phyloP scores from a whole-genome alignment of 345 rosid genomes.

The Streptanthus diversifolius region DNA sequence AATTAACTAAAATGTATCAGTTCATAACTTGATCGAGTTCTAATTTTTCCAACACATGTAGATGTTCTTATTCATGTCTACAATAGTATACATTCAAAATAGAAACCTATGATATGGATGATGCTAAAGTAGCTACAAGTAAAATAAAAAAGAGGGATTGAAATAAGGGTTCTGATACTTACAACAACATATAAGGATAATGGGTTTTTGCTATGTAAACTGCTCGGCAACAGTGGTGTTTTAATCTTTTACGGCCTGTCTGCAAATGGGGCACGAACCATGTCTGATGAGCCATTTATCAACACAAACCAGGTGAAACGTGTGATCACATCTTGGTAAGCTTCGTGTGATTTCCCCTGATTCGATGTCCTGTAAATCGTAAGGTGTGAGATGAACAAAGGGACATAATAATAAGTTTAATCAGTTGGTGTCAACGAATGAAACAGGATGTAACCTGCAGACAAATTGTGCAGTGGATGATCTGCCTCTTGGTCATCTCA shows the following conservation, averaged over 20 bases:
- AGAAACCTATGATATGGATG: constrained; percentile 5
- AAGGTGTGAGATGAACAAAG: constrained; percentile 5
- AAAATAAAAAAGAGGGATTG: neutral
- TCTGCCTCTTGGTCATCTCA: constrained; percentile 45
- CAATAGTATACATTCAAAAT: constrained; percentile 22
- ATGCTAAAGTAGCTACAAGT: neutral
- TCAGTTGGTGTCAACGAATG: neutral
- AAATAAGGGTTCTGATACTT: constrained; percentile 1
- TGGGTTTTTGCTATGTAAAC: constrained; percentile 23
- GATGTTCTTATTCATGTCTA: constrained; percentile 16
- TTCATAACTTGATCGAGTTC: constrained; percentile 10
- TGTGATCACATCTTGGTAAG: constrained; percentile 66
- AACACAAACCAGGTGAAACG: constrained; percentile 74
- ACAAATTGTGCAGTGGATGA: constrained; percentile 64
- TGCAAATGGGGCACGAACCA: constrained; percentile 75
- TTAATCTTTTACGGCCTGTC: constrained; percentile 48
- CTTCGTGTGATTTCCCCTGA: constrained; percentile 62
- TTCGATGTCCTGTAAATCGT: constrained; percentile 47
- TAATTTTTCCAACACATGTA: constrained; percentile 1
- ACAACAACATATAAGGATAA: constrained; percentile 19
- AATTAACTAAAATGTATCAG: neutral
- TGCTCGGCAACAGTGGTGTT: neutral
- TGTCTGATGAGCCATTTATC: constrained; percentile 75
- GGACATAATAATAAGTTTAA: neutral
- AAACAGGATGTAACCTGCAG: constrained; percentile 48